A percentile compares a stretch with the other conserved stretches of the same genome.
phyloP scores from a whole-genome alignment of 2,329 filamentous ascomycete species.

The Diaporthe vaccinii region DNA sequence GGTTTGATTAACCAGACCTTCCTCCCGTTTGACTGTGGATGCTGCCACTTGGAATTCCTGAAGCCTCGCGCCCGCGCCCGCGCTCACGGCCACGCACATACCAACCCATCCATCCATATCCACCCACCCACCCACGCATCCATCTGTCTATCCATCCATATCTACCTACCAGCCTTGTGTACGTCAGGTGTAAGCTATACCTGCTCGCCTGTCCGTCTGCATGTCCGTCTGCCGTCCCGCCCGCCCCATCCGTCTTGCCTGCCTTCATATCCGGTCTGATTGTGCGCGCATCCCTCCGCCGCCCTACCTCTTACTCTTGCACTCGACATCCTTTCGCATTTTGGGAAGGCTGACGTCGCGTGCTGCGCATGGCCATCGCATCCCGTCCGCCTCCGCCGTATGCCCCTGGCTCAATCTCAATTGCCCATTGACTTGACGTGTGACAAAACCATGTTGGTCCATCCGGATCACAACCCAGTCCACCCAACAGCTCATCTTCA shows the following conservation, averaged over 20 bases:
- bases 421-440: conserved; percentile 12
- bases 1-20: conserved; percentile 21
- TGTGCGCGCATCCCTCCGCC: conserved; percentile 2
- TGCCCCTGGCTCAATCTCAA: not conserved
- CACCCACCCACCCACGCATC: conserved; percentile 7
- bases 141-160: not conserved
- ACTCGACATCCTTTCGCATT: conserved; percentile 3
- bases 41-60: not conserved
- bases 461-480: conserved; percentile 17
- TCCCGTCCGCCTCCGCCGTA: conserved; percentile 5
- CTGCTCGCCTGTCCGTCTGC: not conserved
- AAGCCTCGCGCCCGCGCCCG: conserved; percentile 7
- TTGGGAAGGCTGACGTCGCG: conserved; percentile 2
- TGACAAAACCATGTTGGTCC: conserved; percentile 31
- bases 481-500: conserved; percentile 13
- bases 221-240: not conserved
- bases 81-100: conserved; percentile 7
- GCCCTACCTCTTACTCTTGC: not conserved
- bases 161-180: not conserved
- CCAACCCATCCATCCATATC: conserved; percentile 12
- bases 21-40: not conserved
- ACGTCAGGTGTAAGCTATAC: conserved; percentile 7
- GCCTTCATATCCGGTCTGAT: not conserved
- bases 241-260: not conserved
- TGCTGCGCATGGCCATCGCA: conserved; percentile 12